Evolutionary conservation across 345 rosid species (phyloP).

Genomic region (Diplotaxis tenuifolia): DNA sequence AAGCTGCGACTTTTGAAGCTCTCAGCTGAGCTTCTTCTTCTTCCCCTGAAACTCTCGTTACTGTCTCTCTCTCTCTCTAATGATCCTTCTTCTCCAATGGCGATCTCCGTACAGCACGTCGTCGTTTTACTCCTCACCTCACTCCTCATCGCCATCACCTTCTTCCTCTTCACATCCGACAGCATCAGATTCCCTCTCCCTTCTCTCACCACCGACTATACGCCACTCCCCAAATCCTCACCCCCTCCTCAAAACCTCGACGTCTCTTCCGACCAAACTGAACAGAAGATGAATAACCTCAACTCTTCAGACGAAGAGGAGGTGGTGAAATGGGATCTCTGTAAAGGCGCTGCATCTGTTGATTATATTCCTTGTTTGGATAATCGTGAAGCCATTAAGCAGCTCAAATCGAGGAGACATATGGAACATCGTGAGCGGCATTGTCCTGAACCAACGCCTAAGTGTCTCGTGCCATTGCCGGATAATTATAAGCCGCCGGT

Average conservation of each 20-base stretch:
- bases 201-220: constrained; percentile 40
- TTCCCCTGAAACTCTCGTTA: constrained; percentile 9
- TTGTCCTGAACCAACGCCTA: constrained; percentile 66
- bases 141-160: constrained; percentile 41
- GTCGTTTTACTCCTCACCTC: constrained; percentile 46
- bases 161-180: constrained; percentile 43
- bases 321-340: constrained; percentile 51
- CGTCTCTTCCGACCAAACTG: constrained; percentile 23
- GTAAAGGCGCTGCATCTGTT: constrained; percentile 46
- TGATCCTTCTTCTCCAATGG: constrained; percentile 40
- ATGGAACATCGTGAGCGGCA: constrained; percentile 94
- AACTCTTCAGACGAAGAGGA: constrained; percentile 8
- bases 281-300: constrained; percentile 27
- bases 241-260: constrained; percentile 14
- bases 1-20: constrained; percentile 25
- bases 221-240: constrained; percentile 22
- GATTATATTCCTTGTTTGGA: constrained; percentile 90
- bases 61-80: constrained; percentile 14
- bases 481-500: constrained; percentile 60
- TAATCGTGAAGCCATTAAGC: constrained; percentile 57
- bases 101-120: constrained; percentile 49
- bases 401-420: constrained; percentile 61
- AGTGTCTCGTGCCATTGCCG: constrained; percentile 77
- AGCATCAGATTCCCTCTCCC: constrained; percentile 35
- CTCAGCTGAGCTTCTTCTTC: constrained; percentile 11